Evolutionary conservation across 768 basidiomycete genomes (phyloP).

Genomic region (Lentinula lateritia): DNA sequence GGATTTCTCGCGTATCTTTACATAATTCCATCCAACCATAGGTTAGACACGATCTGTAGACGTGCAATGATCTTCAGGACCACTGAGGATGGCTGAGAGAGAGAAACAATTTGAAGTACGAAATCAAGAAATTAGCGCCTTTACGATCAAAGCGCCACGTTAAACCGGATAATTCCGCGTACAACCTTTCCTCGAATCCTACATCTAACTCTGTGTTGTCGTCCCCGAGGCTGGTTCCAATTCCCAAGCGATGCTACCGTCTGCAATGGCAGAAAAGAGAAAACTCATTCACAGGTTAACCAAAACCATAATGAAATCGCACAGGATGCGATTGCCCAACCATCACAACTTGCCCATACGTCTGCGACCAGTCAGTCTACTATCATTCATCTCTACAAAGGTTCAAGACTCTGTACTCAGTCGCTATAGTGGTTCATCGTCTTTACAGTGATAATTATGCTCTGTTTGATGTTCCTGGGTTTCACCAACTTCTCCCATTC

Average conservation of each 20-base stretch:
- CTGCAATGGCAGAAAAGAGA: slow-evolving; percentile 1
- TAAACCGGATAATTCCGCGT: neutral
- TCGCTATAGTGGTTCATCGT: slow-evolving; percentile 69
- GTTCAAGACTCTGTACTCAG: slow-evolving; percentile 8
- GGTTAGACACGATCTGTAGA: too few relatives aligned
- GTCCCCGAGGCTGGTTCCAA: neutral
- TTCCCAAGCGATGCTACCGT: neutral
- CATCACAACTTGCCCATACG: slow-evolving; percentile 5
- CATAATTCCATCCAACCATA: too few relatives aligned
- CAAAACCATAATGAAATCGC: slow-evolving; percentile 6
- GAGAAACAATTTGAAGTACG: too few relatives aligned
- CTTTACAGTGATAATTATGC: slow-evolving; percentile 64
- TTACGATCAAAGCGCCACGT: neutral
- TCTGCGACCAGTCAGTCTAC: slow-evolving; percentile 3
- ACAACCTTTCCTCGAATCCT: neutral
- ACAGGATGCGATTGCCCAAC: slow-evolving; percentile 2
- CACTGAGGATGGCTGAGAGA: too few relatives aligned
- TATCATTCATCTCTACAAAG: neutral
- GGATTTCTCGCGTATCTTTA: neutral
- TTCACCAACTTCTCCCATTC: slow-evolving; percentile 65
- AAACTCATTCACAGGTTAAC: slow-evolving; percentile 2
- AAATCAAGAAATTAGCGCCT: neutral
- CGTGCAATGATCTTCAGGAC: too few relatives aligned
- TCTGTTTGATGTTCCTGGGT: slow-evolving; percentile 67
- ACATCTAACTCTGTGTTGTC: neutral